Base-by-base conservation (phyloP, 2,329 filamentous ascomycete genomes). In the Penicillium palitans region DNA sequence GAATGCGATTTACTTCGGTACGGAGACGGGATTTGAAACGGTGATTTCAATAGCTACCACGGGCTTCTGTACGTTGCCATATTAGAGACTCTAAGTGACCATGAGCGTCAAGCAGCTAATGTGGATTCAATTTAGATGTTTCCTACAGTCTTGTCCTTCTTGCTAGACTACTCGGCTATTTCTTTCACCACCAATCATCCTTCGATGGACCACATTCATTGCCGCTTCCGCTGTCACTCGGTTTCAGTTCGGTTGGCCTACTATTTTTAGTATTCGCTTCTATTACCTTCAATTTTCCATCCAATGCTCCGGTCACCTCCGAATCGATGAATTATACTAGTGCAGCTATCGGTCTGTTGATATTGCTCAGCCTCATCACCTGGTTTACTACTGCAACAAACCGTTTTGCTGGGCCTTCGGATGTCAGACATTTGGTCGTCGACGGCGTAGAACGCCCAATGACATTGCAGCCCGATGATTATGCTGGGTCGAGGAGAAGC, bases 1-100 rank as follows among this genome's bases (percentile, higher is more conserved):
- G 12, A 61, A 61, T 9, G 54, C 60, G 10, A 60, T 60, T 3
- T 61, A 60, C 17, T 57, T 61, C 25, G 59, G 59, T 1, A 60
- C 59, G 4, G 45, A 24, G n/a, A 61, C 59, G 4, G 59, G 59
- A 0, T 61, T 61, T 37, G n/a, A 46, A 8, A 60, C 60, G 10
- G 50, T 61, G 9, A 37, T 61, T 19, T 60, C 60, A 1, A 57
- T 61, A 19, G 57, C 52, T 5, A 55, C 44, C 3, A 59, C 54
- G 12, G 57, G 57, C 0, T 61, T 61, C 15, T 60, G 54, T 61
- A 40, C 12, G 57, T 60, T 21, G 25, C 8, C 17, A n/a, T 21
- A 15, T 17, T 29, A 1, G 12, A 1, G 8, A 10, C 4, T 21
- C 4, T 4, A 13, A 6, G 17, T 29, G 4, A 33, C 15, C n/a